Conservation (phyloP, 306 rosid species). For the Inga laurina region DNA sequence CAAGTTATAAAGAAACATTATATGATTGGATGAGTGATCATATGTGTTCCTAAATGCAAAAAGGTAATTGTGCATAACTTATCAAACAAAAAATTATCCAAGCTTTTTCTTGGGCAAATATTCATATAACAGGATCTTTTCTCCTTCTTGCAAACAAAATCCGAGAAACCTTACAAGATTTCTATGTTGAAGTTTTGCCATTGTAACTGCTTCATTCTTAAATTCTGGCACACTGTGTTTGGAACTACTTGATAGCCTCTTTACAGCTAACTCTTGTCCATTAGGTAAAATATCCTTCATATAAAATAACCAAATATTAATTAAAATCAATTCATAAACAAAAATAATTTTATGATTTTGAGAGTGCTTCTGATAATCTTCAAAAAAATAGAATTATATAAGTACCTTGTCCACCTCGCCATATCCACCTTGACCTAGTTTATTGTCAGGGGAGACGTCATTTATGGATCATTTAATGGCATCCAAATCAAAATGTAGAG, state of each 20-base stretch:
- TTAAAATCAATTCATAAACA: background rate
- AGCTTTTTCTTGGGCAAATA: background rate
- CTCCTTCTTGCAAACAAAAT: background rate
- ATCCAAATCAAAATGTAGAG: background rate
- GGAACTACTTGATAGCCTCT: conserved; percentile 40
- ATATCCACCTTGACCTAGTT: background rate
- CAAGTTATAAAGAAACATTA: no score
- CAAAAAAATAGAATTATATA: background rate
- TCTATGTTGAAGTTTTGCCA: conserved; percentile 11
- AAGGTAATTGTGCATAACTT: background rate
- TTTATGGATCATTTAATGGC: background rate
- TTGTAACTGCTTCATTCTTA: conserved; percentile 36
- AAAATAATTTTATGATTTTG: background rate
- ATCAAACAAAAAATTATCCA: background rate
- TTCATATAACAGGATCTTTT: background rate
- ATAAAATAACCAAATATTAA: background rate
- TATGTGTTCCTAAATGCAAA: background rate
- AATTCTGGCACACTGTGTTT: conserved; percentile 36
- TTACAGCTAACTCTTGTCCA: conserved; percentile 41
- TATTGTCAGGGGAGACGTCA: background rate
- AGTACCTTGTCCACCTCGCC: background rate
- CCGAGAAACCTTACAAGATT: background rate
- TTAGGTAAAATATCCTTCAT: background rate
- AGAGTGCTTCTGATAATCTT: background rate
- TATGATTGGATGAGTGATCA: no score